These are phyloP conservation scores for Colletotrichum cereale DNA, from an alignment of 2,329 filamentous ascomycete genomes.

Conservation along the genomic window DNA sequence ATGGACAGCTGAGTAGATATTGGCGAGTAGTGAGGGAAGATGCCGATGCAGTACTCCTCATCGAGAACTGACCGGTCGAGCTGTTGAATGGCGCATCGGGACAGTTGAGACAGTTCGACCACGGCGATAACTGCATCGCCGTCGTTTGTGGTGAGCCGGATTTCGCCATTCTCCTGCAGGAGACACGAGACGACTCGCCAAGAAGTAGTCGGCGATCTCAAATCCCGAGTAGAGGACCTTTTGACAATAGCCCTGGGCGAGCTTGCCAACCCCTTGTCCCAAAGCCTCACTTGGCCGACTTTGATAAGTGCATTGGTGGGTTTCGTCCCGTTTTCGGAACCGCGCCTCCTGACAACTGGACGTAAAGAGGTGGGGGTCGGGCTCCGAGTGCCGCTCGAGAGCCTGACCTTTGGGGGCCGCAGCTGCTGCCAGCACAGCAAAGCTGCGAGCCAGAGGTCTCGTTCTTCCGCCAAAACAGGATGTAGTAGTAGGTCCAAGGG, in stretches of 20 bases:
- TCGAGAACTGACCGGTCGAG: constrained; percentile 91
- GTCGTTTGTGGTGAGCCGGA: constrained; percentile 89
- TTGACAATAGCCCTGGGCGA: constrained; percentile 69
- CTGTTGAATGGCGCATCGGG: constrained; percentile 89
- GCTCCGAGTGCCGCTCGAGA: constrained; percentile 59
- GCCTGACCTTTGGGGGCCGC: constrained; percentile 68
- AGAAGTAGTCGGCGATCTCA: constrained; percentile 66
- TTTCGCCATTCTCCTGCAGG: constrained; percentile 92
- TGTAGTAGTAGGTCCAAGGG: constrained; percentile 74
- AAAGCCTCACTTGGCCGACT: constrained; percentile 89
- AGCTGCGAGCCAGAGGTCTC: constrained; percentile 84
- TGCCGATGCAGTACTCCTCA: constrained; percentile 92
- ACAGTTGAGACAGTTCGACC: constrained; percentile 89
- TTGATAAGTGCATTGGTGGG: constrained; percentile 83
- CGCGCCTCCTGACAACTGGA: constrained; percentile 42
- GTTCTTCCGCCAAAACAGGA: constrained; percentile 73
- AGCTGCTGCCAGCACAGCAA: constrained; percentile 86
- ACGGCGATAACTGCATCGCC: constrained; percentile 84
- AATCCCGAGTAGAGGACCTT: constrained; percentile 68
- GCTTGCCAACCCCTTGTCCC: constrained; percentile 80
- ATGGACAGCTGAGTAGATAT: constrained; percentile 79
- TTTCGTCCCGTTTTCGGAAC: constrained; percentile 43
- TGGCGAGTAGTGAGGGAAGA: constrained; percentile 92
- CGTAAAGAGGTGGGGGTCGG: constrained; percentile 53
- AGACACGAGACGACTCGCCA: constrained; percentile 95